Percentiles rank a stretch among this genome's conserved stretches.
Conservation (phyloP, 2,329 filamentous ascomycete genomes). For the Colletotrichum sp. region DNA sequence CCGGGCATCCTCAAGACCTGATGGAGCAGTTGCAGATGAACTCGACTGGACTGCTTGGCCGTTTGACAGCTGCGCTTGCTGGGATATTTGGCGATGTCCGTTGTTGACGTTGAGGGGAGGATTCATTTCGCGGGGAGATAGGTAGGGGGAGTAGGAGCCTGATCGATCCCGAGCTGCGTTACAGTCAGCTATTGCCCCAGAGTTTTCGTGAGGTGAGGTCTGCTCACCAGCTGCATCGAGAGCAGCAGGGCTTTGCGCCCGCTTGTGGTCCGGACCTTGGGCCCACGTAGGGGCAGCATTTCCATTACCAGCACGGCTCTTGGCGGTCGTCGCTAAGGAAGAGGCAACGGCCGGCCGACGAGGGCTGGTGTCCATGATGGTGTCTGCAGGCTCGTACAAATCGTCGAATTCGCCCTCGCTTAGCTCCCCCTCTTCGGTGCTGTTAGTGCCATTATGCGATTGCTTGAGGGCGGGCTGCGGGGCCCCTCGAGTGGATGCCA, state of each 20-base stretch:
- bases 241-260: neutral
- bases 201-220: neutral
- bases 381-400: conserved; percentile 50
- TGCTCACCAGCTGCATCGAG: neutral
- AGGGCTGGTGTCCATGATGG: neutral
- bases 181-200: neutral
- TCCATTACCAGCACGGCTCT: neutral
- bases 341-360: neutral
- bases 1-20: conserved; percentile 44
- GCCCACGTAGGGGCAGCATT: neutral
- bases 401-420: conserved; percentile 71
- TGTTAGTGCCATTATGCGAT: conserved; percentile 2
- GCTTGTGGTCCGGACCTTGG: neutral
- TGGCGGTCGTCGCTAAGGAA: neutral
- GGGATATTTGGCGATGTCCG: neutral
- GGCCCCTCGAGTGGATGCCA: neutral
- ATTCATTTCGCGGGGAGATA: conserved; percentile 54
- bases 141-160: conserved; percentile 57
- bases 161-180: conserved; percentile 47
- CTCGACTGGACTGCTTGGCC: neutral
- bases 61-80: neutral
- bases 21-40: neutral
- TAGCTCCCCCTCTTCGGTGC: conserved; percentile 73
- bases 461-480: neutral
- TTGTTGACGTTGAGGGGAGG: neutral